Conservation (phyloP, 1,284 basidiomycete species). For the Fistulina hepatica region DNA sequence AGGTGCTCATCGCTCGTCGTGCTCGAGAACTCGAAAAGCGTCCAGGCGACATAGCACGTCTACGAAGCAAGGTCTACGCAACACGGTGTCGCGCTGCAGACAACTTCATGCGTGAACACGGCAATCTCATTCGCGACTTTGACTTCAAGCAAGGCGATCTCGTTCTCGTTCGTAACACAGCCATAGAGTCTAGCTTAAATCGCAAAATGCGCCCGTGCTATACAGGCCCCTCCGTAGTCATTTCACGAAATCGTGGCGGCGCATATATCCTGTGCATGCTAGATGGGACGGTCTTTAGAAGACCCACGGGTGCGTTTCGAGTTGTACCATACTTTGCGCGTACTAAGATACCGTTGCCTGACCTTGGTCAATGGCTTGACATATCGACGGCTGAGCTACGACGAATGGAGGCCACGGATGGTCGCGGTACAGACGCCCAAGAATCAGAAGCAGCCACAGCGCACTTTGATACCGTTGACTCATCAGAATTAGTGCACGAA, state of each 20-base stretch:
- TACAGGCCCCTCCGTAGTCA: constrained; percentile 26
- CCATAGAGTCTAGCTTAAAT: constrained; percentile 9
- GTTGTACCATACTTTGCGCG: constrained; percentile 25
- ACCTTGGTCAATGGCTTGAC: constrained; percentile 10
- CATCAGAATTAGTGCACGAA: too few relatives aligned
- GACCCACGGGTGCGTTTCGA: constrained; percentile 22
- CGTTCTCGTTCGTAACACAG: constrained; percentile 16
- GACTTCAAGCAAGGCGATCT: constrained; percentile 14
- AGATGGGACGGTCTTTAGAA: constrained; percentile 21
- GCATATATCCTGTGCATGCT: constrained; percentile 25
- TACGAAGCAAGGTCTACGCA: neutral
- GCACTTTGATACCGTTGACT: too few relatives aligned
- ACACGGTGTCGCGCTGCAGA: neutral
- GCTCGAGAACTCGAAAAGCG: constrained; percentile 7
- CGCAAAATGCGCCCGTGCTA: constrained; percentile 24
- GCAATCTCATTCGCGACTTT: constrained; percentile 10
- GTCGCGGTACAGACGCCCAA: too few relatives aligned
- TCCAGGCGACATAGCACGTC: constrained; percentile 1
- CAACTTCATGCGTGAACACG: neutral
- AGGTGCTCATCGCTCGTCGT: constrained; percentile 4
- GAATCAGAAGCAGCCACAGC: too few relatives aligned
- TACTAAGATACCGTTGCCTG: constrained; percentile 10
- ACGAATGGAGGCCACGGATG: constrained; percentile 1
- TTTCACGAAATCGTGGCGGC: constrained; percentile 21
- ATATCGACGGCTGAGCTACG: constrained; percentile 6